Conservation (phyloP, 345 rosid genomes). For the Theobroma cacao region DNA sequence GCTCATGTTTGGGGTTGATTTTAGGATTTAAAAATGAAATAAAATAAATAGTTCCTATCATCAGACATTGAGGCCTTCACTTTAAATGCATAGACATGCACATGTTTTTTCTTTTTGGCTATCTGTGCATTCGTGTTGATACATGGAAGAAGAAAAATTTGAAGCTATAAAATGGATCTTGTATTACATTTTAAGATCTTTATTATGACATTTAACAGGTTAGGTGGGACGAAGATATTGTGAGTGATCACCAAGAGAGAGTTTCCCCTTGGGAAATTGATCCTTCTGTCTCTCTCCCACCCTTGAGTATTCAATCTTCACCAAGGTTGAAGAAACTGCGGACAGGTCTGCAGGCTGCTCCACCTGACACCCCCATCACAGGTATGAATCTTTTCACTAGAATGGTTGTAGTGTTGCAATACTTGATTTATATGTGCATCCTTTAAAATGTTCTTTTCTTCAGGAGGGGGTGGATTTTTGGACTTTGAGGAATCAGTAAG, state of each 20-base stretch:
- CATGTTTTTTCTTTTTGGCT: not conserved
- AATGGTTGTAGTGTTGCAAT: not conserved
- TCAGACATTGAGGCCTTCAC: not conserved
- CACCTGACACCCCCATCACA: constrained; percentile 46
- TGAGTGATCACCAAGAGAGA: constrained; percentile 57
- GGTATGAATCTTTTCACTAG: constrained; percentile 32
- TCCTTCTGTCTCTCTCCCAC: constrained; percentile 66
- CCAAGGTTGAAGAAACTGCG: constrained; percentile 79
- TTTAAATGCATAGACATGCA: not conserved
- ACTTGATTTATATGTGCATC: not conserved
- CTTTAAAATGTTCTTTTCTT: constrained; percentile 21
- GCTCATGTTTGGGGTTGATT: constrained; percentile 1
- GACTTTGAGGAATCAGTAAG: constrained; percentile 85
- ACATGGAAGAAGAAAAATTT: not conserved
- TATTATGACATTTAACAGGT: constrained; percentile 43
- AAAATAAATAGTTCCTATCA: not conserved
- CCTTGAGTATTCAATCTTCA: constrained; percentile 69
- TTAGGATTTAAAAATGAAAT: not conserved
- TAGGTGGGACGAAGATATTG: constrained; percentile 73
- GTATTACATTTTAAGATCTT: not conserved
- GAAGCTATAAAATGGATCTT: not conserved
- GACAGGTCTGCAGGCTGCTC: constrained; percentile 53
- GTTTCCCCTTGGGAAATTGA: constrained; percentile 96
- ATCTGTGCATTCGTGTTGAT: not conserved
- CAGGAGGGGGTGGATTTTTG: constrained; percentile 54